Evolutionary conservation across 768 basidiomycete species (phyloP), one percentile per base, ranked within the genome.

Genomic region (Tylopilus vinaceipallidus): DNA sequence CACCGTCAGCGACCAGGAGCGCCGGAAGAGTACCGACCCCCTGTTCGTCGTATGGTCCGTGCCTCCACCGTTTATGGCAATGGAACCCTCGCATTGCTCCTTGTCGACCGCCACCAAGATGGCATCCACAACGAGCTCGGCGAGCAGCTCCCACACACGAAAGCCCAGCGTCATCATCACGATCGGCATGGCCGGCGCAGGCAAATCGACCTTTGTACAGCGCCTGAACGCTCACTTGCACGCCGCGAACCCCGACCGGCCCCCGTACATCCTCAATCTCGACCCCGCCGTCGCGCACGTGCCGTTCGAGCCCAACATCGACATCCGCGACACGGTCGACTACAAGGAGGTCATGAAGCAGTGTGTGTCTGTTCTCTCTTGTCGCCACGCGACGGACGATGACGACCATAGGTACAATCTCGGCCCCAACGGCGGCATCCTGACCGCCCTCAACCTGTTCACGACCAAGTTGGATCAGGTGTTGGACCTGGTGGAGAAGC

Each of bases 281-380:
- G 97, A 99, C 68, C 97, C 97, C 6, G 97, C 97, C 1, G 95
- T 98, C 3, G 78, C 88, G 8, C 86, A 86, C 50, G 77, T 93
- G 34, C 92, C 95, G 3, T 99, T 93, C 64, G 91, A 94, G 51
- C 84, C 95, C 23, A 98, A 98, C 67, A 98, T 99, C 53, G 97
- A 99, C 68, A 98, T 99, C 44, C 75, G 97, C 54, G 97, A 99
- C 68, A 99, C 97, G 11, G 84, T 99, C 19, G 89, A 98, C 66
- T 99, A 98, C 70, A 82, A 88, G 56, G 89, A 99, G 71, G 95
- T 99, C 59, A 99, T 99, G 97, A 95, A 97, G 81, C 94, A 98
- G 93, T 97, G 76, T 76, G 77, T 76, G 87, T 85, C 59, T 62
- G 16, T 35, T 32, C 50, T 43, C 46, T 44, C 36, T 24, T 52